These are phyloP conservation scores for Acidomyces sp. DNA, from an alignment of 495 filamentous ascomycete species.

Conservation along the genomic window DNA sequence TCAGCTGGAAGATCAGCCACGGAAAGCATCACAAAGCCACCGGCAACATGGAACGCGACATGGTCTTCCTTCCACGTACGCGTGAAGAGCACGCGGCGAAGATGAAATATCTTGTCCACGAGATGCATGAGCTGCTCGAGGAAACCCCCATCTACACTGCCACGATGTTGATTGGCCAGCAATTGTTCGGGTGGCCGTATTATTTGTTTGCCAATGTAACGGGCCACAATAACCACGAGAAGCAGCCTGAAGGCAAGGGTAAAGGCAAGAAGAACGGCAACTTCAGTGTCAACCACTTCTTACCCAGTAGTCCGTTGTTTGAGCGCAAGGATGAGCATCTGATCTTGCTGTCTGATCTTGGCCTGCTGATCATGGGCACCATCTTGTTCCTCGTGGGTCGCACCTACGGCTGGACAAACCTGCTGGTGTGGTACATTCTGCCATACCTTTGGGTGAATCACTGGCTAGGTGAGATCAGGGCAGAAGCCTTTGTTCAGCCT, in stretches of 20 bases:
- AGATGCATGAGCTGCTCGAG: conserved; percentile 77
- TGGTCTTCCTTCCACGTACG: conserved; percentile 90
- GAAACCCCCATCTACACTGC: conserved; percentile 82
- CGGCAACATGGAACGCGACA: conserved; percentile 87
- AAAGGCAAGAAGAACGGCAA: conserved; percentile 73
- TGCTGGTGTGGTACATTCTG: conserved; percentile 84
- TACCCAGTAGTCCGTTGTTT: conserved; percentile 74
- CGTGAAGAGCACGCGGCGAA: conserved; percentile 59
- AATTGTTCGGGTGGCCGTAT: conserved; percentile 79
- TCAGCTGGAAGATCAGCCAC: conserved; percentile 66
- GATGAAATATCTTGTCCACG: conserved; percentile 56
- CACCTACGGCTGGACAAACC: conserved; percentile 70
- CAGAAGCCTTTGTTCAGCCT: conserved; percentile 28
- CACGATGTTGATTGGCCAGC: conserved; percentile 60
- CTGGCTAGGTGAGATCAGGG: conserved; percentile 89
- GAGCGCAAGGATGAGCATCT: conserved; percentile 63
- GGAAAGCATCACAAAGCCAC: conserved; percentile 77
- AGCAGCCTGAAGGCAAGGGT: conserved; percentile 56
- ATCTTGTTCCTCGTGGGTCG: conserved; percentile 31
- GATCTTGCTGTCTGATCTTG: conserved; percentile 65
- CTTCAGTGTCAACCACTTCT: conserved; percentile 77
- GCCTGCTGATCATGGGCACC: conserved; percentile 25
- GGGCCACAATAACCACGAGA: conserved; percentile 84
- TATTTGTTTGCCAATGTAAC: conserved; percentile 83
- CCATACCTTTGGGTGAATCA: conserved; percentile 99